Conservation (phyloP, 2,329 filamentous ascomycete genomes). For the Achaetomium macrosporum region DNA sequence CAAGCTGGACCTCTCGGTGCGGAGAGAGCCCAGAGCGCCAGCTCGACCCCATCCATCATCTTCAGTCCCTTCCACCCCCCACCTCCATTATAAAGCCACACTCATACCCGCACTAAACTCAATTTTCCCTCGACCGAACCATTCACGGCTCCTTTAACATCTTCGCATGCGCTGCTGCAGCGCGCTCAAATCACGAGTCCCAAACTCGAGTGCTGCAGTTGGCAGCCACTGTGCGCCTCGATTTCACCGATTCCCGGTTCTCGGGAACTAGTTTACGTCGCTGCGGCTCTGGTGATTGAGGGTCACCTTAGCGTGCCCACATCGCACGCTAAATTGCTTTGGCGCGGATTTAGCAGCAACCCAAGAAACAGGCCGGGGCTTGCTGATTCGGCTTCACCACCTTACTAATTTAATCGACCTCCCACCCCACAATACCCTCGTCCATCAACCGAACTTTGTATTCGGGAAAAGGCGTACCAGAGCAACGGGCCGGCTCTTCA, state of each 20-base stretch:
- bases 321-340: constrained; percentile 17
- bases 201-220: background rate
- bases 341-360: constrained; percentile 2
- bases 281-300: constrained; percentile 16
- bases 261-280: constrained; percentile 13
- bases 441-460: background rate
- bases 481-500: background rate
- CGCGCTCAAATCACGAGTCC: background rate
- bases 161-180: background rate
- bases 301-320: constrained; percentile 12
- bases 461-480: background rate
- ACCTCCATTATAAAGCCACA: constrained; percentile 24
- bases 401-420: background rate
- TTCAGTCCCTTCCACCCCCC: constrained; percentile 17
- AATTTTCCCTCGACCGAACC: constrained; percentile 22
- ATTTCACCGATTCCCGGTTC: constrained; percentile 4
- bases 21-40: background rate
- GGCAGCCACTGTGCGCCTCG: constrained; percentile 1
- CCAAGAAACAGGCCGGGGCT: constrained; percentile 10
- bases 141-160: constrained; percentile 1
- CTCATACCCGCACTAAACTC: constrained; percentile 24
- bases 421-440: background rate
- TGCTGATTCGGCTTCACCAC: constrained; percentile 13
- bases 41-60: constrained; percentile 17
- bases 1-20: background rate